phyloP scores from a whole-genome alignment of 2,329 filamentous ascomycete genomes.

The Fusarium goolgardi region DNA sequence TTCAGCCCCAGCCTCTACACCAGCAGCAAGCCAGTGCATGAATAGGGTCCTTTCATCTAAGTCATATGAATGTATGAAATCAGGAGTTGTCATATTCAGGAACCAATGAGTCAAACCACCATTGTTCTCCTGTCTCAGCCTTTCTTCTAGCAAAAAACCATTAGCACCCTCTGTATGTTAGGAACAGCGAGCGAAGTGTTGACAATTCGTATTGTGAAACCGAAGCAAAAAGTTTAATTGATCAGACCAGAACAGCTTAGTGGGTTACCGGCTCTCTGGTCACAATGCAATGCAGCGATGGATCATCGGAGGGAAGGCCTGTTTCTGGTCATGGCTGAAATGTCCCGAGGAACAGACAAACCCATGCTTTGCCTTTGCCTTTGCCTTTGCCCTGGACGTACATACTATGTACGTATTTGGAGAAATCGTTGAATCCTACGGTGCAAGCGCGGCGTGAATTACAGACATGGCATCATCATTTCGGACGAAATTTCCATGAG shows the following conservation, averaged over 20 bases:
- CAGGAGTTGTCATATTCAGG: not conserved
- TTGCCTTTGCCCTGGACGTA: not conserved
- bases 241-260: constrained; percentile 29
- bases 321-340: constrained; percentile 42
- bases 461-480: constrained; percentile 17
- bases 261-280: constrained; percentile 43
- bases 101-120: not conserved
- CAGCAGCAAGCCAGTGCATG: not conserved
- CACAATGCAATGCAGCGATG: constrained; percentile 34
- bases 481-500: constrained; percentile 7
- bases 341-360: constrained; percentile 22
- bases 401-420: not conserved
- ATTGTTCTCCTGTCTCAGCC: not conserved
- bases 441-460: not conserved
- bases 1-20: constrained; percentile 9
- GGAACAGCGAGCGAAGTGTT: not conserved
- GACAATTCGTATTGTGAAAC: constrained; percentile 37
- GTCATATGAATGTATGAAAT: not conserved
- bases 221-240: constrained; percentile 34
- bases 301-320: constrained; percentile 32
- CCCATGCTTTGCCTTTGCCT: not conserved
- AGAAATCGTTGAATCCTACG: constrained; percentile 7
- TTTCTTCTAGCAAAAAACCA: constrained; percentile 17
- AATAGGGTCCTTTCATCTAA: not conserved
- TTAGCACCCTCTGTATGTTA: not conserved